These are phyloP conservation scores for Seiridium unicorne DNA, from an alignment of 2,329 filamentous ascomycete genomes.

Conservation along the genomic window DNA sequence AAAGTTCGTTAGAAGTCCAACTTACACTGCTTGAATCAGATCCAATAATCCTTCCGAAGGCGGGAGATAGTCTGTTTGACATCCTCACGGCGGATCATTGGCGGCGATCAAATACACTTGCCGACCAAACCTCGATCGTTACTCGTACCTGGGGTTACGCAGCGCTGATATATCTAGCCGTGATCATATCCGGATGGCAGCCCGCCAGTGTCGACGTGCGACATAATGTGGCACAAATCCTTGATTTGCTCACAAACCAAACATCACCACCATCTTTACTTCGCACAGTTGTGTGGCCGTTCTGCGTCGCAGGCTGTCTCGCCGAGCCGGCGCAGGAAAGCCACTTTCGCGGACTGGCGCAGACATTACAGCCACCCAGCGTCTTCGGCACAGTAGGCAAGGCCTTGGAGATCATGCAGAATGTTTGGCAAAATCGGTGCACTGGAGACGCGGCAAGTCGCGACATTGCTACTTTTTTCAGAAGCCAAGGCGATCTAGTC, in stretches of 20 bases:
- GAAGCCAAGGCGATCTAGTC: constrained; percentile 24
- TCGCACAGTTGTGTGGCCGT: constrained; percentile 32
- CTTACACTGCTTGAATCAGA: constrained; percentile 5
- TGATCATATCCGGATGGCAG: constrained; percentile 51
- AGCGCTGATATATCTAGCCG: constrained; percentile 43
- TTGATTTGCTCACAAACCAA: constrained; percentile 30
- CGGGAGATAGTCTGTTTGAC: constrained; percentile 15
- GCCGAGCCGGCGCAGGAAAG: constrained; percentile 37
- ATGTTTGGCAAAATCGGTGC: constrained; percentile 25
- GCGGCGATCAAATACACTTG: constrained; percentile 1
- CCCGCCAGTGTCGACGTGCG: constrained; percentile 41
- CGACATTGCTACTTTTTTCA: constrained; percentile 28
- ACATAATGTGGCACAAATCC: constrained; percentile 26
- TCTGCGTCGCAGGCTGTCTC: constrained; percentile 34
- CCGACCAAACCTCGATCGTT: constrained; percentile 13
- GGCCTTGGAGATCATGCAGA: constrained; percentile 32
- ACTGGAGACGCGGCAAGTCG: constrained; percentile 12
- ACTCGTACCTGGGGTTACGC: constrained; percentile 47
- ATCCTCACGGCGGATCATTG: constrained; percentile 6
- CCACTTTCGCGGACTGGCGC: constrained; percentile 39
- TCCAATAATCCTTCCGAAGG: neutral
- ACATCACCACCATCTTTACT: constrained; percentile 27
- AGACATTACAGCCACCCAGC: constrained; percentile 33
- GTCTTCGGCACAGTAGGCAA: constrained; percentile 44
- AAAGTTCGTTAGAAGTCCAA: constrained; percentile 10